A percentile compares a stretch with the other conserved stretches of the same genome.
These are phyloP conservation scores for Cyclospora cayetanensis DNA, from an alignment of 169 alveolate genomes.

Conservation along the genomic window DNA sequence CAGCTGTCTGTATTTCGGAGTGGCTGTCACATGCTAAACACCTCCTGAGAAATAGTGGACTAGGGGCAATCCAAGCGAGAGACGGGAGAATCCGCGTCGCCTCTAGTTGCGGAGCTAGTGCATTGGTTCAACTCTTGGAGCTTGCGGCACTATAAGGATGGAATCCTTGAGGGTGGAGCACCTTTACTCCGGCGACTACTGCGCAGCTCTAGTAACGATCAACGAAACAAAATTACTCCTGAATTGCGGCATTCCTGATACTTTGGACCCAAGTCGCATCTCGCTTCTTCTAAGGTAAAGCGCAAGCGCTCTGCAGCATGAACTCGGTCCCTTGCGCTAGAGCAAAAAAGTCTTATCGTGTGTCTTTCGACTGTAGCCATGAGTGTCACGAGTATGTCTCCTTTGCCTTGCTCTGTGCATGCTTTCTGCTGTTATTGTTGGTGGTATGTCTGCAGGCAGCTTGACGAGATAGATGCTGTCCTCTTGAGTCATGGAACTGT, in stretches of 20 bases:
- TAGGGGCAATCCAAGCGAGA: too few relatives aligned
- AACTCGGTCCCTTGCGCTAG: too few relatives aligned
- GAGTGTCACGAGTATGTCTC: too few relatives aligned
- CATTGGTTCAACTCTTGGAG: not conserved
- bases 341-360: too few relatives aligned
- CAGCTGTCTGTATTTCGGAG: too few relatives aligned
- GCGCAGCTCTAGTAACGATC: not conserved
- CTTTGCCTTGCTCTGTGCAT: too few relatives aligned
- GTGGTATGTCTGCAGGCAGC: conserved; percentile 12
- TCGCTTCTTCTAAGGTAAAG: not conserved
- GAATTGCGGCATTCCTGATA: not conserved
- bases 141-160: not conserved
- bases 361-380: too few relatives aligned
- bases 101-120: not conserved
- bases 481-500: conserved; percentile 5
- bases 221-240: not conserved
- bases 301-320: too few relatives aligned
- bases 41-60: too few relatives aligned
- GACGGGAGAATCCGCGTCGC: too few relatives aligned
- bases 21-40: too few relatives aligned
- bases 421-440: conserved; percentile 40
- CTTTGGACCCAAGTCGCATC: not conserved
- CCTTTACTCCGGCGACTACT: not conserved
- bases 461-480: conserved; percentile 5
- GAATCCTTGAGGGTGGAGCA: not conserved